phyloP scores from a whole-genome alignment of 2,329 filamentous ascomycete genomes.

The Neofusicoccum sp. region DNA sequence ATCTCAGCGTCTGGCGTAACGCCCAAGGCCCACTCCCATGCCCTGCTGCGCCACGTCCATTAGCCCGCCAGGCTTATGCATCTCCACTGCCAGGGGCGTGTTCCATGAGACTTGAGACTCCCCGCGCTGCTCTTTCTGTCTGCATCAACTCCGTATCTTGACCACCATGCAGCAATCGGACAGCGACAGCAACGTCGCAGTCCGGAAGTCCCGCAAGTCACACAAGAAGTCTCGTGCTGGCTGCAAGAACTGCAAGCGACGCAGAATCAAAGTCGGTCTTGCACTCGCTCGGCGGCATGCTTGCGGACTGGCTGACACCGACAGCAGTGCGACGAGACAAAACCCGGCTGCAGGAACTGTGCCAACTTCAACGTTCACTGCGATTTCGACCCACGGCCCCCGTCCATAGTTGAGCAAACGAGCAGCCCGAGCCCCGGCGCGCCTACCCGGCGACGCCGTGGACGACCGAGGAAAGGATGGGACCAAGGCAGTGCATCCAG shows the following conservation, averaged over 20 bases:
- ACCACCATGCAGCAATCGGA: not conserved
- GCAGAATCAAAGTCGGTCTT: conserved; percentile 9
- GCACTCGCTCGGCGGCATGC: not conserved
- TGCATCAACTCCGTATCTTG: not conserved
- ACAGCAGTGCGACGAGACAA: conserved; percentile 2
- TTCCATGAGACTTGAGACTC: not conserved
- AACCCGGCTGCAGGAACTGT: conserved; percentile 4
- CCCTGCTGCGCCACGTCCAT: too few species aligned
- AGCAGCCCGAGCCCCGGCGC: not conserved
- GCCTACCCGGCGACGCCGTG: not conserved
- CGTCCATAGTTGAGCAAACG: not conserved
- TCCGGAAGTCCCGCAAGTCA: not conserved
- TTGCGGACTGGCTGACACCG: not conserved
- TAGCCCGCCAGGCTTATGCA: too few species aligned
- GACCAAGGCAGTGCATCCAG: not conserved
- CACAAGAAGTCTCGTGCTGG: conserved; percentile 8
- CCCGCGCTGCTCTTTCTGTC: not conserved
- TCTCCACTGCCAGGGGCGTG: too few species aligned
- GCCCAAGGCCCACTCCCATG: too few species aligned
- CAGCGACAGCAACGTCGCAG: not conserved
- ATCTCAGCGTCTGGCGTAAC: too few species aligned
- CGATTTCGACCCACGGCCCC: not conserved
- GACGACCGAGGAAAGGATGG: conserved; percentile 2
- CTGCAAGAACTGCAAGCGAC: conserved; percentile 13
- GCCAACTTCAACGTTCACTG: not conserved